phyloP scores from a whole-genome alignment of 495 filamentous ascomycete species.

The Daldinia grandis region DNA sequence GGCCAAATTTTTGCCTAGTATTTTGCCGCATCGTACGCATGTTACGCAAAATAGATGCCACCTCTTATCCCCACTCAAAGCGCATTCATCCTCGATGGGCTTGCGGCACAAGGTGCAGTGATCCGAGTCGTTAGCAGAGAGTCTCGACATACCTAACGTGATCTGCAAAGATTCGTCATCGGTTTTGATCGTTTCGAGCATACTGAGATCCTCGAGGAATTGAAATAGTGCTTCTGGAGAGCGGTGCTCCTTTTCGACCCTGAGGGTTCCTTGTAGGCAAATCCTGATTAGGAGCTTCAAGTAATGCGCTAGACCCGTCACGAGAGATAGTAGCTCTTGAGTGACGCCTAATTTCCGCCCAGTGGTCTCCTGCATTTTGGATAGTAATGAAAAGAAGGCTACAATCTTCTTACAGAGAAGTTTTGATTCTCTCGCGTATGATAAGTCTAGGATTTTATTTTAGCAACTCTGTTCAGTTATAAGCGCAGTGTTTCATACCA shows the following conservation, averaged over 20 bases:
- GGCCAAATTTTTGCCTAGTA: conserved; percentile 69
- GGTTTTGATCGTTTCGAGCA: conserved; percentile 74
- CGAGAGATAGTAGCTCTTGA: conserved; percentile 92
- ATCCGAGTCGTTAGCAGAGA: conserved; percentile 83
- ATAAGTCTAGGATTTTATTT: conserved; percentile 67
- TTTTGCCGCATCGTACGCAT: conserved; percentile 77
- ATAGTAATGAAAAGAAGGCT: conserved; percentile 92
- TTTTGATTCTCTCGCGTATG: conserved; percentile 94
- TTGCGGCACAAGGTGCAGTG: conserved; percentile 81
- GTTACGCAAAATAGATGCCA: conserved; percentile 85
- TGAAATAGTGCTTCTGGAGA: conserved; percentile 75
- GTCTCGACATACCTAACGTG: conserved; percentile 72
- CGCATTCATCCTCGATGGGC: conserved; percentile 93
- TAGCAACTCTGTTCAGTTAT: conserved; percentile 1
- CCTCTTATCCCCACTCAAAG: conserved; percentile 71
- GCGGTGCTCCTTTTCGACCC: conserved; percentile 83
- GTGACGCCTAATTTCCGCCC: conserved; percentile 92
- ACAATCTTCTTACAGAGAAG: conserved; percentile 99
- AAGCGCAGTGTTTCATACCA: conserved; percentile 59
- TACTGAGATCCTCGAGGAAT: conserved; percentile 82
- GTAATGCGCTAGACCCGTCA: conserved; percentile 97
- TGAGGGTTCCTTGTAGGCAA: conserved; percentile 90
- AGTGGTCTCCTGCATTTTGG: conserved; percentile 91
- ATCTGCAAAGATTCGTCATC: conserved; percentile 76
- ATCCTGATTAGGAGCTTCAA: conserved; percentile 98